phyloP scores from a whole-genome alignment of 768 basidiomycete species.

The Erythrobasidium yunnanense region DNA sequence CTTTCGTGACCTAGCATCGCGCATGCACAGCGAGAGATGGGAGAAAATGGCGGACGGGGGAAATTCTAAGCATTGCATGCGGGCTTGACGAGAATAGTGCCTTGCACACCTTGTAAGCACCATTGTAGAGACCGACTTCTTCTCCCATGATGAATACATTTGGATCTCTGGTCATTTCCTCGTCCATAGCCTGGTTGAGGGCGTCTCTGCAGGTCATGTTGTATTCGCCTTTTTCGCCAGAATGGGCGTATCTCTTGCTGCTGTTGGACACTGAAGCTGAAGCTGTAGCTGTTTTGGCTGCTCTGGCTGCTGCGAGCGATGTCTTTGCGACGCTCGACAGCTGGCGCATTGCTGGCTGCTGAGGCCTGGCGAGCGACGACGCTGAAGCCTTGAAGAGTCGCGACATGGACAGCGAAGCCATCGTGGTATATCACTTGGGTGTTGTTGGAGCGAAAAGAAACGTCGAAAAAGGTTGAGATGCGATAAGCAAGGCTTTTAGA shows the following conservation, averaged over 20 bases:
- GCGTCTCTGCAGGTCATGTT: conserved; percentile 78
- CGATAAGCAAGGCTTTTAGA: too few relatives aligned
- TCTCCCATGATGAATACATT: conserved; percentile 36
- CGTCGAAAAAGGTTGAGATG: too few relatives aligned
- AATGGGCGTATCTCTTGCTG: conserved; percentile 4
- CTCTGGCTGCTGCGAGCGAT: background rate
- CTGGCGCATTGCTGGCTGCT: background rate
- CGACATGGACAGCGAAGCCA: conserved; percentile 17
- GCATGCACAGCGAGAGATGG: too few relatives aligned
- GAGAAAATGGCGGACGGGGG: too few relatives aligned
- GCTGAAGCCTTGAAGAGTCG: background rate
- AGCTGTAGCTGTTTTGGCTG: background rate
- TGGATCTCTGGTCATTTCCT: conserved; percentile 76
- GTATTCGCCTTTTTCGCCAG: conserved; percentile 21
- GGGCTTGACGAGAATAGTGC: too few relatives aligned
- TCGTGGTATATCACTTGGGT: too few relatives aligned
- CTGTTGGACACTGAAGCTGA: conserved; percentile 1
- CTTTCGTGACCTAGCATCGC: conserved; percentile 91
- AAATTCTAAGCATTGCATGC: too few relatives aligned
- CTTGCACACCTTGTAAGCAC: conserved; percentile 73
- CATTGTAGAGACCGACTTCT: conserved; percentile 90
- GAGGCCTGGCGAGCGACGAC: background rate
- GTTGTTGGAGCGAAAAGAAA: too few relatives aligned
- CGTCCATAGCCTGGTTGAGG: conserved; percentile 94
- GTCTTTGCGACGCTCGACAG: conserved; percentile 9